These are phyloP conservation scores for Dichotomopilus funicola DNA, from an alignment of 2,329 filamentous ascomycete genomes.

Conservation along the genomic window DNA sequence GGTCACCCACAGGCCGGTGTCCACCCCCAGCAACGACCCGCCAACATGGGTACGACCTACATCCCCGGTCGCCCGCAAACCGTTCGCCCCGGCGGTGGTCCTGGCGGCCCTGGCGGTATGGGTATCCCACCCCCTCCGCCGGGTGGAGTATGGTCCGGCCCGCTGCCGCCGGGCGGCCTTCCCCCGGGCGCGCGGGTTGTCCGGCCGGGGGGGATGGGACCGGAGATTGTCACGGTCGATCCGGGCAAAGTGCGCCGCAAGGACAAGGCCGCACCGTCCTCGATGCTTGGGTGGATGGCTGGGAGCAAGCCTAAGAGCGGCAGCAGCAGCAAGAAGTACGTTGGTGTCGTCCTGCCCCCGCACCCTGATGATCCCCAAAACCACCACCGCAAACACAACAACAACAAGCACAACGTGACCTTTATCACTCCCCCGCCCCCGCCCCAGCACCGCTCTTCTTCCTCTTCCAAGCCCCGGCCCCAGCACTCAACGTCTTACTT, in stretches of 20 bases:
- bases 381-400: no score
- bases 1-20: not conserved
- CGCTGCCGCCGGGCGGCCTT: not conserved
- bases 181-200: not conserved
- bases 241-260: slow-evolving; percentile 27
- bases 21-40: not conserved
- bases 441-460: not conserved
- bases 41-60: not conserved
- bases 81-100: slow-evolving; percentile 2
- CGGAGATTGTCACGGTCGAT: slow-evolving; percentile 25
- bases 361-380: not conserved
- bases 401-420: not conserved
- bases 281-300: slow-evolving; percentile 31
- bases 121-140: slow-evolving; percentile 15
- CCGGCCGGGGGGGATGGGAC: not conserved
- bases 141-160: not conserved
- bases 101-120: not conserved
- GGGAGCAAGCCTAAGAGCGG: slow-evolving; percentile 23
- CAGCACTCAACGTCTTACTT: not conserved
- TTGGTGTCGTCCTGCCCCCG: slow-evolving; percentile 6
- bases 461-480: not conserved
- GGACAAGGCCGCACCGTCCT: slow-evolving; percentile 17
- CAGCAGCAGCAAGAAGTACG: slow-evolving; percentile 30
- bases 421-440: not conserved
- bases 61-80: slow-evolving; percentile 9